Conservation (phyloP, 371 early-diverging fungal species). For the Mortierella sp. region DNA sequence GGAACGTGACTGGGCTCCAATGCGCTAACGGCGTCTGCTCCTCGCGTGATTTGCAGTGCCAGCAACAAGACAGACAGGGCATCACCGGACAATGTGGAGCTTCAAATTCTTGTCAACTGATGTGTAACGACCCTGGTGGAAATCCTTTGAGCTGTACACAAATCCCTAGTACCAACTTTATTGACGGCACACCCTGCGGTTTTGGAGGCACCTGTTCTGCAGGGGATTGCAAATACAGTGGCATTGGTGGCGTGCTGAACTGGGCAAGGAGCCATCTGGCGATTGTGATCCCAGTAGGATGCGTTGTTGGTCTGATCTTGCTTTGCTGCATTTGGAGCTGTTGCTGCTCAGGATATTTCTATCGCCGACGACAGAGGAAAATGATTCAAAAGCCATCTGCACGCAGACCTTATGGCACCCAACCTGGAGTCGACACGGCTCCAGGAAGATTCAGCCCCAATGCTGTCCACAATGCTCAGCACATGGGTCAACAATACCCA, state of each 20-base stretch:
- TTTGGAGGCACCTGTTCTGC: slow-evolving; percentile 71
- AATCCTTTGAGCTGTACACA: slow-evolving; percentile 67
- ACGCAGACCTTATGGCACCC: not conserved
- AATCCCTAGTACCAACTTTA: slow-evolving; percentile 79
- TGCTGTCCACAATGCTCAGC: slow-evolving; percentile 10
- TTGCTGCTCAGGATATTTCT: slow-evolving; percentile 55
- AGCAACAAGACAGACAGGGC: slow-evolving; percentile 67
- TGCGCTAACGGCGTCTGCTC: slow-evolving; percentile 96
- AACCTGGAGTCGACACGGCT: not conserved
- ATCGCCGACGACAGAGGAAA: slow-evolving; percentile 21
- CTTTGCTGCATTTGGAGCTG: slow-evolving; percentile 65
- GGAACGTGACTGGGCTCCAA: slow-evolving; percentile 55
- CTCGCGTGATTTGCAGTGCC: slow-evolving; percentile 86
- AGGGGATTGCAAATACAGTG: slow-evolving; percentile 61
- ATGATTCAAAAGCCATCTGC: slow-evolving; percentile 12
- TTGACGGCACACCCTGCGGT: slow-evolving; percentile 94
- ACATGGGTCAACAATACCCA: slow-evolving; percentile 22
- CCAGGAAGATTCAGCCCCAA: not conserved
- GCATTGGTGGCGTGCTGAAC: slow-evolving; percentile 60
- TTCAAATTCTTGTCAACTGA: slow-evolving; percentile 73
- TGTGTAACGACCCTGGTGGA: slow-evolving; percentile 72
- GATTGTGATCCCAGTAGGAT: slow-evolving; percentile 68
- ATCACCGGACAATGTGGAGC: slow-evolving; percentile 54
- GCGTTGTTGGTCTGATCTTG: slow-evolving; percentile 62
- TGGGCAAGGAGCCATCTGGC: slow-evolving; percentile 61